phyloP scores from a whole-genome alignment of 1,139 yeast genomes.

The Pneumocystis wakefieldiae region DNA sequence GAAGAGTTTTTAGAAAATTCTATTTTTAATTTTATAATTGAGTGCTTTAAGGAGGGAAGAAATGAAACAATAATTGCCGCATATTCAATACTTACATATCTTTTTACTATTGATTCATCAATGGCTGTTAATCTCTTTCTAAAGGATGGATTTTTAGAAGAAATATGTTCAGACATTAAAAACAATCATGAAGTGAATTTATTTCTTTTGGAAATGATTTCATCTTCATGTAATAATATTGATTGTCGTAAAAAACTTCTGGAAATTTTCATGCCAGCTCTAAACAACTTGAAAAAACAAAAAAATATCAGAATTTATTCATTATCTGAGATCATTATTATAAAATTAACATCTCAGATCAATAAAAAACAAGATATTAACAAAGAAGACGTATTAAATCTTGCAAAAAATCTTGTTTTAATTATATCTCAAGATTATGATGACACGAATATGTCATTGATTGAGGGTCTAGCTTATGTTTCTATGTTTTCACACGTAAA shows the following conservation, averaged over 20 bases:
- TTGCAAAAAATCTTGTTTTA: neutral
- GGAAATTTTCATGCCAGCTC: neutral
- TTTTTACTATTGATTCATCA: neutral
- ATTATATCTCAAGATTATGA: neutral
- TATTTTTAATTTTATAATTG: neutral
- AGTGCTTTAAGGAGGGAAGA: neutral
- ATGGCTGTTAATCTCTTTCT: neutral
- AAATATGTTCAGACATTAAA: neutral
- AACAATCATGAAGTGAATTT: neutral
- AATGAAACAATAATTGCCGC: neutral
- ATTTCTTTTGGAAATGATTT: neutral
- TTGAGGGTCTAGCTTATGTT: conserved; percentile 1
- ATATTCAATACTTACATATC: neutral
- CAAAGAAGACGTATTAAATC: neutral
- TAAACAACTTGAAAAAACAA: neutral
- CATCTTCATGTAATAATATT: neutral
- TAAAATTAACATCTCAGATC: neutral
- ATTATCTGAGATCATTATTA: neutral
- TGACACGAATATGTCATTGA: neutral
- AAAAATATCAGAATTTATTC: neutral
- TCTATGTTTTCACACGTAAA: neutral
- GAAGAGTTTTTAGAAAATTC: neutral
- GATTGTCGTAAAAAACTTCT: neutral
- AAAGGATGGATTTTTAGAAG: neutral
- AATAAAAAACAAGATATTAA: neutral